These are phyloP conservation scores for Dichomitus squalens DNA, from an alignment of 1,284 basidiomycete genomes.

Conservation along the genomic window DNA sequence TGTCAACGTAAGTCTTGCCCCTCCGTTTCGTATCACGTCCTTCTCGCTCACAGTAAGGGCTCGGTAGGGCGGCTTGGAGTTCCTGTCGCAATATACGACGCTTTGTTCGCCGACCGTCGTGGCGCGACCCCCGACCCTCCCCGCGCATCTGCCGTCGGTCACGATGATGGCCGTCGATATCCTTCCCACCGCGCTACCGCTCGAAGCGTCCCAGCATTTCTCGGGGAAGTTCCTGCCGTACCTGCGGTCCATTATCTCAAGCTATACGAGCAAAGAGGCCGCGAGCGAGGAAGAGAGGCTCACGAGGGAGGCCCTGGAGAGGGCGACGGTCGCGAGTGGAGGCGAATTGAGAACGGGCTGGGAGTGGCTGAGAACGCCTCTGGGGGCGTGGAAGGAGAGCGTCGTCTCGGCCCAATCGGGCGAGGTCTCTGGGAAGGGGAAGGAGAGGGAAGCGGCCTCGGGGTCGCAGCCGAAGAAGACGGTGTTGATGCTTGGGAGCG, in stretches of 20 bases:
- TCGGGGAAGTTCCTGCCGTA: conserved; percentile 70
- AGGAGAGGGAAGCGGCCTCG: neutral
- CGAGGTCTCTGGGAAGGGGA: neutral
- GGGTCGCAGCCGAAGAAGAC: conserved; percentile 47
- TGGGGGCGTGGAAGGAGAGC: conserved; percentile 45
- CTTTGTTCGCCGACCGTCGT: conserved; percentile 76
- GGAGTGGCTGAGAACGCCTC: conserved; percentile 58
- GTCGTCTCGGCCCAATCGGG: neutral
- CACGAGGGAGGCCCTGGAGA: conserved; percentile 48
- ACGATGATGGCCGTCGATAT: conserved; percentile 90
- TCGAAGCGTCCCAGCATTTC: conserved; percentile 82
- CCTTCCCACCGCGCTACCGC: conserved; percentile 80
- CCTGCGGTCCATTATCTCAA: conserved; percentile 56
- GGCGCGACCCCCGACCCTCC: conserved; percentile 44
- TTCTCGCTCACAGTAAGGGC: neutral
- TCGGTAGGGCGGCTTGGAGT: conserved; percentile 81
- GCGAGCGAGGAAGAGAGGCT: conserved; percentile 29
- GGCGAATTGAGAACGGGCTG: conserved; percentile 61
- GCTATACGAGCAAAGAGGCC: conserved; percentile 31
- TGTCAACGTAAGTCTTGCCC: conserved; percentile 54
- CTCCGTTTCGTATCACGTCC: neutral
- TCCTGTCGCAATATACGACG: conserved; percentile 75
- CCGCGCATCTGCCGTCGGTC: conserved; percentile 53
- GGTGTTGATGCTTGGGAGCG: conserved; percentile 85
- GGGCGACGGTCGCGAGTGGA: conserved; percentile 70